phyloP scores from a whole-genome alignment of 2,329 filamentous ascomycete genomes.

The Scorias spongiosa region DNA sequence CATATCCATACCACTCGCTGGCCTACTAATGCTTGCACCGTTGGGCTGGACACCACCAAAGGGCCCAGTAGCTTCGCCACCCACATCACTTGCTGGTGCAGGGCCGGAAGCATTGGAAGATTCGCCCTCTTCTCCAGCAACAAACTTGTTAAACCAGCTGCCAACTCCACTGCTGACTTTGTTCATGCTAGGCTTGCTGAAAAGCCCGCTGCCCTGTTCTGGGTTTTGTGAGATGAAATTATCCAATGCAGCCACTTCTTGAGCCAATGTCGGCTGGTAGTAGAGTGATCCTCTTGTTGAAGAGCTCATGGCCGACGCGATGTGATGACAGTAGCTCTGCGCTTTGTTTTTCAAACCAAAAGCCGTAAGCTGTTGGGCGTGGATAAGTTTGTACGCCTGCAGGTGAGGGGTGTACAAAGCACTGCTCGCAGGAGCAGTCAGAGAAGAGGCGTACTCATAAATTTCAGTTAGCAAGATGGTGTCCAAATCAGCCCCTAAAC shows the following conservation, averaged over 20 bases:
- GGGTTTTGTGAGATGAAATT: conserved; percentile 74
- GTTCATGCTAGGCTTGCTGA: conserved; percentile 88
- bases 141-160: conserved; percentile 91
- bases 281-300: conserved; percentile 78
- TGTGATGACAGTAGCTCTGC: conserved; percentile 78
- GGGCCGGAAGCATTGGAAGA: conserved; percentile 32
- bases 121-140: conserved; percentile 69
- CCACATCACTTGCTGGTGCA: conserved; percentile 30
- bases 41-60: conserved; percentile 71
- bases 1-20: conserved; percentile 54
- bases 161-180: conserved; percentile 85
- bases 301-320: conserved; percentile 58
- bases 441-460: conserved; percentile 75
- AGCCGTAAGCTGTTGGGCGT: conserved; percentile 72
- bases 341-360: conserved; percentile 70
- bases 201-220: conserved; percentile 59
- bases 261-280: conserved; percentile 60
- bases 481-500: conserved; percentile 67
- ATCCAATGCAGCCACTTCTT: conserved; percentile 66
- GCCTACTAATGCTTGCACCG: conserved; percentile 33
- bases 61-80: conserved; percentile 46
- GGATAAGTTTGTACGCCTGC: conserved; percentile 78
- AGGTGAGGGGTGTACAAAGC: conserved; percentile 55
- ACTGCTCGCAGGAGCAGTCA: conserved; percentile 37
- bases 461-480: conserved; percentile 88